Percentiles rank a stretch among this genome's conserved stretches.
These are phyloP conservation scores for Prunus mongolica DNA, from an alignment of 306 rosid species.

Conservation along the genomic window DNA sequence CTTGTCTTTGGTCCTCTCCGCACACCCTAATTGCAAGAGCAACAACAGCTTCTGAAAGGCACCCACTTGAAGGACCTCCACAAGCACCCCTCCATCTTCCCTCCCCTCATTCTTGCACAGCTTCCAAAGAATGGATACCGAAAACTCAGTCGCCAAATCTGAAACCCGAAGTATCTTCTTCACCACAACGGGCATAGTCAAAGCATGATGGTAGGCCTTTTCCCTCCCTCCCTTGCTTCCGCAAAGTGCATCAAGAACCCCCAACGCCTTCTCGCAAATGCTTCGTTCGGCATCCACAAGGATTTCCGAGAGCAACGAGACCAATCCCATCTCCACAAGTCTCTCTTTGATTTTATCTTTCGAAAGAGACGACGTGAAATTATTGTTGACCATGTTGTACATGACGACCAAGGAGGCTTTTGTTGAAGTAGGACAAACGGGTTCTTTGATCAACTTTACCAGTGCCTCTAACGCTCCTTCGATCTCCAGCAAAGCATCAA, in stretches of 20 bases:
- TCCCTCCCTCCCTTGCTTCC: conserved; percentile 28
- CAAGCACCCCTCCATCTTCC: conserved; percentile 9
- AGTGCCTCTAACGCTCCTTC: conserved; percentile 35
- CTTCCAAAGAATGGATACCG: conserved; percentile 41
- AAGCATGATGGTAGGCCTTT: conserved; percentile 19
- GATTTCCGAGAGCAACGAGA: conserved; percentile 24
- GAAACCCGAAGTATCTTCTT: conserved; percentile 44
- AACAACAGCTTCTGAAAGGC: conserved; percentile 49
- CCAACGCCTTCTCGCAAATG: conserved; percentile 38
- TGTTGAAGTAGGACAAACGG: conserved; percentile 35
- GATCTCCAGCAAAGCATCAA: conserved; percentile 4
- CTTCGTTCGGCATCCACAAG: conserved; percentile 34
- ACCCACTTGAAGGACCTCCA: conserved; percentile 44
- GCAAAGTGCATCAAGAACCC: conserved; percentile 31
- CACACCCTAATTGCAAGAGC: conserved; percentile 44
- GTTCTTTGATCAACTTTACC: conserved; percentile 37
- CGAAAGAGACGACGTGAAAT: neutral
- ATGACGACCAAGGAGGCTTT: conserved; percentile 35
- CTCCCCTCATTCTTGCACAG: conserved; percentile 22
- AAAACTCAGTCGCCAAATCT: conserved; percentile 31
- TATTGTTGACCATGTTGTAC: conserved; percentile 21
- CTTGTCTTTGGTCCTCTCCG: conserved; percentile 41
- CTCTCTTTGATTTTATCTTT: conserved; percentile 6
- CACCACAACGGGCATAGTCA: conserved; percentile 36
- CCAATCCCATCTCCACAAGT: conserved; percentile 26